phyloP scores from a whole-genome alignment of 805 yeast species.

The Yamadazyma sp. region DNA sequence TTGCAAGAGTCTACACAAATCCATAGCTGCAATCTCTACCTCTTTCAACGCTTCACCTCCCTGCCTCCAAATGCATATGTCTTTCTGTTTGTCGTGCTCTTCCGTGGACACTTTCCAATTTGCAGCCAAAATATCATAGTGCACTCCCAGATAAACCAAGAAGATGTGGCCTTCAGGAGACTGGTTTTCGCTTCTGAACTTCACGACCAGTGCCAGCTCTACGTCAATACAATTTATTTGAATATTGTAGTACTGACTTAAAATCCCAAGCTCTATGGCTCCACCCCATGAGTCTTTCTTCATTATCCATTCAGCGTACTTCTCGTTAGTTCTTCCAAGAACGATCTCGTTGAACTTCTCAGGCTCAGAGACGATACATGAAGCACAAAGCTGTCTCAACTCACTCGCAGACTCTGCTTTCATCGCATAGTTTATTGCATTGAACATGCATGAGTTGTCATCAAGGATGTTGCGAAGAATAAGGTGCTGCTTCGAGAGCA shows the following conservation, averaged over 20 bases:
- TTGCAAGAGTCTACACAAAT: slow-evolving; percentile 47
- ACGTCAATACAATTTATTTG: slow-evolving; percentile 64
- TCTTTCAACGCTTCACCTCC: slow-evolving; percentile 20
- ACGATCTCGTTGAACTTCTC: slow-evolving; percentile 53
- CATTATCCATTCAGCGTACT: slow-evolving; percentile 62
- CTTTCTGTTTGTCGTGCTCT: slow-evolving; percentile 27
- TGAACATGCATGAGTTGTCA: slow-evolving; percentile 77
- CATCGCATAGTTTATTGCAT: slow-evolving; percentile 57
- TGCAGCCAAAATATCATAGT: slow-evolving; percentile 55
- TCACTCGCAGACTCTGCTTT: slow-evolving; percentile 44
- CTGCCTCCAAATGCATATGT: slow-evolving; percentile 43
- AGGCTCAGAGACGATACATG: slow-evolving; percentile 39
- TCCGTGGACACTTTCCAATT: slow-evolving; percentile 21
- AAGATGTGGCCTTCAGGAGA: slow-evolving; percentile 43
- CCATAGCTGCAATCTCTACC: slow-evolving; percentile 30
- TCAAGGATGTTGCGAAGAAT: slow-evolving; percentile 64
- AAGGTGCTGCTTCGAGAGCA: slow-evolving; percentile 28
- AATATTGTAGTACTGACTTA: slow-evolving; percentile 51
- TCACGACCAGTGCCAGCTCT: slow-evolving; percentile 56
- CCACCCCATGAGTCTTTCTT: slow-evolving; percentile 76
- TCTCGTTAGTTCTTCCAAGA: slow-evolving; percentile 48
- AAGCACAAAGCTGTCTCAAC: slow-evolving; percentile 53
- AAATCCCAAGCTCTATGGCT: slow-evolving; percentile 69
- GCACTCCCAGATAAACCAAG: slow-evolving; percentile 67
- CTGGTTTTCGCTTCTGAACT: slow-evolving; percentile 45